Base-by-base conservation (phyloP, 768 basidiomycete genomes). In the Chlorophyllum brunneum region DNA sequence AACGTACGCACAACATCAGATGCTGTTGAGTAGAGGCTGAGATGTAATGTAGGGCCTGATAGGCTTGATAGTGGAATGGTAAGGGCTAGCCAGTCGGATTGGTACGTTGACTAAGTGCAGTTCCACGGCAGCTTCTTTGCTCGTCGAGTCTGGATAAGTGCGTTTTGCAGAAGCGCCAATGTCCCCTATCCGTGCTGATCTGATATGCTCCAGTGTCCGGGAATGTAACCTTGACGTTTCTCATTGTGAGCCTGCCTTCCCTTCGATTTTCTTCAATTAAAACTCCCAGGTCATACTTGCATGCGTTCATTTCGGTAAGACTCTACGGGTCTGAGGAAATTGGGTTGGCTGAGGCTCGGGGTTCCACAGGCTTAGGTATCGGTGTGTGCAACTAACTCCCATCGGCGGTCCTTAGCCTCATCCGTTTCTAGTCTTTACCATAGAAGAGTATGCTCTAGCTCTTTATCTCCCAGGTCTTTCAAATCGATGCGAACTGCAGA, bases 1-100 rank as follows among this genome's bases (percentile, higher is more conserved):
- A 78, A 78, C 52, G 76, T 75, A 47, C 58, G 67, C 61, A 23
- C 4, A 13, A 8, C 23, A 43, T 20, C 34, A 27, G 18, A 45
- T 33, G 22, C 33, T 22, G 26, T 48, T 31, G 18, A 40, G 24
- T 53, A n/a, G 51, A 42, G 33, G 42, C 46, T 20, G 10, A 26
- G 26, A 23, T 29, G 2, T 16, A 5, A 26, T 43, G 3, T 53
- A 76, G 75, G 77, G 77, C 16, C 59, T 78, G 18, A 77, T 78
- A 54, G 77, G 75, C 18, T 54, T 79, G 24, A 74, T 79, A 10
- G 77, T 77, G 2, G 71, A 80, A 63, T 71, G 70, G 76, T 77
- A 63, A 49, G 41, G 24, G 9, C 11, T 24, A 37, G n/a, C 8
- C 36, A n/a, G 22, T 38, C 30, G 29, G 16, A 36, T 45, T 24